Base-by-base conservation (phyloP, 129 eudicot genomes). In the Chrysanthemum seticuspe region DNA sequence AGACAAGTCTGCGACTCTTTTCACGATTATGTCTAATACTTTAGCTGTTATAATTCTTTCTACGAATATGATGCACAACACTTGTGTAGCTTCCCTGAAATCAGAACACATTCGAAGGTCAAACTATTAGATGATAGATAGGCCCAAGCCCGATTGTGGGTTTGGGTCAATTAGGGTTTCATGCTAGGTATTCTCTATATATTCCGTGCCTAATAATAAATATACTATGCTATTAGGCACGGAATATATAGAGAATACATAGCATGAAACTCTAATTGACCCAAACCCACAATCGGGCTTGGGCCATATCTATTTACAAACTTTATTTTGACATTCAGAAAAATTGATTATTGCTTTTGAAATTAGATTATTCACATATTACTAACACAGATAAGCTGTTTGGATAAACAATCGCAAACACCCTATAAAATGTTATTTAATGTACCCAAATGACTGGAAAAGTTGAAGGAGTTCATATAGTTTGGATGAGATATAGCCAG, bases 401-500 rank as follows among this genome's bases (percentile, higher is more conserved):
- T 7, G 47, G 47, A 40, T 40, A 40, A 40, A 40, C 9, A 40
- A 8, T 40, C 10, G 9, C 10, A 40, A 8, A 40, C 47, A 40
- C 47, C 10, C 47, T 6, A 40, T 1, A 7, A 40, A 40, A 0
- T 2, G 8, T 7, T 40, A 40, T 40, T 8, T 40, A 6, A 6
- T 40, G 47, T 40, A 40, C 97, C 90, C 82, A 51, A 86, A 74
- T 53, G 91, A 79, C 45, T 65, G 57, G 60, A 91, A 79, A 23
- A 86, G 77, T 72, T 79, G 80, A 63, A 91, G 76, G 45, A 91
- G 95, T 79, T 84, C 84, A 34, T 64, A 72, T 6, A 91, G 71
- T 70, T 91, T 91, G n/a, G 97, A 68, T 73, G 97, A 88, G 81
- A 91, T 78, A 78, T 73, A 55, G 72, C 89, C 87, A 60, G 73